phyloP scores from a whole-genome alignment of 2,329 filamentous ascomycete genomes.

The Ploettnerulaceae sp. region DNA sequence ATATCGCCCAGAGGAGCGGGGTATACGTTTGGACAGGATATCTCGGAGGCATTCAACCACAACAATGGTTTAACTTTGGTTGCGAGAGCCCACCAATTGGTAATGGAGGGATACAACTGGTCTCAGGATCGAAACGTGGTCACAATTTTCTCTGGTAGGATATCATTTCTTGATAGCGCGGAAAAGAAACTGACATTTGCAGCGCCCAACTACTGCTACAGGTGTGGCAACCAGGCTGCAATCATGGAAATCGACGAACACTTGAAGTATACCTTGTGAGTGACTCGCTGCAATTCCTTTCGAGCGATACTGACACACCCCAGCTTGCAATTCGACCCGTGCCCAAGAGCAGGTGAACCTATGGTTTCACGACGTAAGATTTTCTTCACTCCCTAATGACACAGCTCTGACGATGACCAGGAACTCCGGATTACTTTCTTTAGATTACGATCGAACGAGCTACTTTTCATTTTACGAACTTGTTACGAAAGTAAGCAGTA shows the following conservation, averaged over 20 bases:
- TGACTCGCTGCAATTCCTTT: constrained; percentile 27
- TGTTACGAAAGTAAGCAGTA: constrained; percentile 23
- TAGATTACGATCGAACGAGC: constrained; percentile 42
- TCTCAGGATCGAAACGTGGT: constrained; percentile 97
- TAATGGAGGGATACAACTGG: constrained; percentile 99
- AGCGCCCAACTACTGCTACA: constrained; percentile 95
- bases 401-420: constrained; percentile 35
- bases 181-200: constrained; percentile 31
- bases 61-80: constrained; percentile 97
- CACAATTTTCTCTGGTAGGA: constrained; percentile 90
- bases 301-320: constrained; percentile 27
- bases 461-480: constrained; percentile 7
- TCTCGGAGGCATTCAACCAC: constrained; percentile 98
- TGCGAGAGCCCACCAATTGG: constrained; percentile 92
- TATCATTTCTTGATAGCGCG: not conserved
- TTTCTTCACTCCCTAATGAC: not conserved
- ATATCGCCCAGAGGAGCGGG: constrained; percentile 92
- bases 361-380: constrained; percentile 91
- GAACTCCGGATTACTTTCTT: constrained; percentile 98
- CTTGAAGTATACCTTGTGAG: constrained; percentile 98
- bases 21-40: constrained; percentile 95
- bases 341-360: constrained; percentile 92
- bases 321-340: constrained; percentile 98
- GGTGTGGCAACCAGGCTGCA: constrained; percentile 98
- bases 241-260: constrained; percentile 99